Conservation (phyloP, 805 yeast species). For the Cyberlindnera samutprakarnensis region DNA sequence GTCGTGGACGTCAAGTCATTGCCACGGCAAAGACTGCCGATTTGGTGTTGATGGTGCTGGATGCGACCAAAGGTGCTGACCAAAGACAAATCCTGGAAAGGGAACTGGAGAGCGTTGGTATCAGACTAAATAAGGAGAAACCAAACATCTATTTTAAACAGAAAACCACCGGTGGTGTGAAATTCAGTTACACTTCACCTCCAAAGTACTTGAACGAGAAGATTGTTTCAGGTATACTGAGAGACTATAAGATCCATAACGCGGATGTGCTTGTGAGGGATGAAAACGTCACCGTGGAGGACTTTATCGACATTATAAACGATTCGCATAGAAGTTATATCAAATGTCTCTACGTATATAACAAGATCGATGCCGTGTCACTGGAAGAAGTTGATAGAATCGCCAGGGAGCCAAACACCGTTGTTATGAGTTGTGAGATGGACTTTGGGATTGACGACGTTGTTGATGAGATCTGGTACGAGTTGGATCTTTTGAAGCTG, state of each 20-base stretch:
- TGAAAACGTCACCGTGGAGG: slow-evolving; percentile 85
- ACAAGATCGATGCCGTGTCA: slow-evolving; percentile 92
- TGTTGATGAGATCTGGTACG: slow-evolving; percentile 89
- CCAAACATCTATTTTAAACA: slow-evolving; percentile 74
- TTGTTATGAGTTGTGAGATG: slow-evolving; percentile 87
- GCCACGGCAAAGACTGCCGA: slow-evolving; percentile 96
- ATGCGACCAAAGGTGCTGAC: slow-evolving; percentile 89
- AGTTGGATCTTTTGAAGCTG: slow-evolving; percentile 68
- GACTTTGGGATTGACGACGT: slow-evolving; percentile 83
- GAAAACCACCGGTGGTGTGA: slow-evolving; percentile 89
- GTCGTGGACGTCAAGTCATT: slow-evolving; percentile 95
- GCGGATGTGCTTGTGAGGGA: slow-evolving; percentile 91
- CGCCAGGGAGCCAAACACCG: slow-evolving; percentile 89
- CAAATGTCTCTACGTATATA: slow-evolving; percentile 88
- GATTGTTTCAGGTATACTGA: slow-evolving; percentile 64
- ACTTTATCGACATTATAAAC: slow-evolving; percentile 85
- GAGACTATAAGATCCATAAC: slow-evolving; percentile 85
- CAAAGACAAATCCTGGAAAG: slow-evolving; percentile 81
- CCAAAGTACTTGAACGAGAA: slow-evolving; percentile 79
- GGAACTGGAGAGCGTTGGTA: slow-evolving; percentile 91
- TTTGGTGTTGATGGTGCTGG: slow-evolving; percentile 84
- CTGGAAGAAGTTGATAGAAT: slow-evolving; percentile 88
- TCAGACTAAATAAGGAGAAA: slow-evolving; percentile 70
- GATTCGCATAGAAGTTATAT: slow-evolving; percentile 82
- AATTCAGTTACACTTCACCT: slow-evolving; percentile 72